Base-by-base conservation (phyloP, 768 basidiomycete species). In the Trametes gibbosa region DNA sequence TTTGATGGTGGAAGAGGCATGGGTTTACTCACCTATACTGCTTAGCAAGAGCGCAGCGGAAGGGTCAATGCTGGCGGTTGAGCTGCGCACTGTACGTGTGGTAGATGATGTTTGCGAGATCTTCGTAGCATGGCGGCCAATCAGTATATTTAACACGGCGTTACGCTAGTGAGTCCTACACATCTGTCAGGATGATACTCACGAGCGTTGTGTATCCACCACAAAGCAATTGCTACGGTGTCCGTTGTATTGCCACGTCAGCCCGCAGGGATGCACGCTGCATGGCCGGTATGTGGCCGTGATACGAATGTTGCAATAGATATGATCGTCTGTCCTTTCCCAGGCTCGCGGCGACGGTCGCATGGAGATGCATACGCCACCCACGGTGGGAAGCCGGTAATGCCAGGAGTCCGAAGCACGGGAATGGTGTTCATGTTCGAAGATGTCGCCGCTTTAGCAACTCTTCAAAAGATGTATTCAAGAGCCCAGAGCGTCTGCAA, bases 351-450 rank as follows among this genome's bases (percentile, higher is more conserved):
- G 29, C 29, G 29, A 32, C 10, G 29, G 29, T 32, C 41, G n/a
- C 41, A 19, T 19, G 17, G 56, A 51, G 55, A 46, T 51, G 49
- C 43, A 60, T 55, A 51, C 21, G 8, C 51, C 13, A 46, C 45
- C 45, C 45, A 42, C 41, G 41, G 21, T 21, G 21, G 41, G n/a
- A 21, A n/a, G n/a, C 41, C 41, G 41, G 41, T 19, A 50, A 32
- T 50, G 14, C 16, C 49, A 32, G 17, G 41, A 32, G 29, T 32
- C 29, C 24, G 39, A 14, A 5, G 25, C 51, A 24, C 19, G 53
- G 48, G 17, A 34, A 45, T 9, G 43, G 43, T 10, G 29, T 10
- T 32, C 29, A 10, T 5, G 5, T 32, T 4, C 29, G 29, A 32
- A 32, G 29, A 10, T 10, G 29, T 32, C 5, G 29, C 29, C 5